Conservation (phyloP, 441 rosid species). For the Jatropha podagrica region DNA sequence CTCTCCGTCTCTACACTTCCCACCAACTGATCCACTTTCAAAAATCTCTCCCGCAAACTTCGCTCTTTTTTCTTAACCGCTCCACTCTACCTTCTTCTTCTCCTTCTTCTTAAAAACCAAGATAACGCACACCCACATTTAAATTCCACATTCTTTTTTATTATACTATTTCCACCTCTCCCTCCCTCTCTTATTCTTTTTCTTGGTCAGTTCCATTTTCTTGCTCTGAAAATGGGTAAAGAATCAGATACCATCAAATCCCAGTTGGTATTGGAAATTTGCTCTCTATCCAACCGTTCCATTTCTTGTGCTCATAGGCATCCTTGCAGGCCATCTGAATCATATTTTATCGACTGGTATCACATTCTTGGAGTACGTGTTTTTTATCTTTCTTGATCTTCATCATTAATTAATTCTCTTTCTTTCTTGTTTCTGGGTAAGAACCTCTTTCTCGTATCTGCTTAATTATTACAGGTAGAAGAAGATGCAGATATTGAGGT, state of each 20-base stretch:
- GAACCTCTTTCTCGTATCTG: background rate
- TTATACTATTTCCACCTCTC: background rate
- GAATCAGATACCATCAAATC: slow-evolving; percentile 49
- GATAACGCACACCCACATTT: slow-evolving; percentile 19
- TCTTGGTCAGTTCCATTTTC: background rate
- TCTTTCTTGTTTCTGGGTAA: background rate
- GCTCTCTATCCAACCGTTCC: slow-evolving; percentile 48
- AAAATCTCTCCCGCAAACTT: slow-evolving; percentile 52
- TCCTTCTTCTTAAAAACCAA: slow-evolving; percentile 6
- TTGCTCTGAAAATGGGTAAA: slow-evolving; percentile 34
- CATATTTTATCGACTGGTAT: slow-evolving; percentile 88
- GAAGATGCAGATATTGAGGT: slow-evolving; percentile 62
- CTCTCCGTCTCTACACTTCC: slow-evolving; percentile 30
- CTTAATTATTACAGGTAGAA: slow-evolving; percentile 43
- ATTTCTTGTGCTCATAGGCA: slow-evolving; percentile 50
- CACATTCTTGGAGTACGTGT: slow-evolving; percentile 73
- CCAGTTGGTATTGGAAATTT: slow-evolving; percentile 57
- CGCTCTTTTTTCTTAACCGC: slow-evolving; percentile 63
- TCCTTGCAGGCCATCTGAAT: slow-evolving; percentile 4
- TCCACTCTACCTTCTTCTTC: slow-evolving; percentile 32
- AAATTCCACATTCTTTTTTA: background rate
- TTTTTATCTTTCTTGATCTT: slow-evolving; percentile 2
- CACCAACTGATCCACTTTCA: slow-evolving; percentile 67
- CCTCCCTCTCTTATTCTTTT: background rate
- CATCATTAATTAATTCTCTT: background rate